Evolutionary conservation across 2,329 filamentous ascomycete genomes (phyloP), one percentile per base, ranked within the genome.

Genomic region (Plectosphaerella sp.): DNA sequence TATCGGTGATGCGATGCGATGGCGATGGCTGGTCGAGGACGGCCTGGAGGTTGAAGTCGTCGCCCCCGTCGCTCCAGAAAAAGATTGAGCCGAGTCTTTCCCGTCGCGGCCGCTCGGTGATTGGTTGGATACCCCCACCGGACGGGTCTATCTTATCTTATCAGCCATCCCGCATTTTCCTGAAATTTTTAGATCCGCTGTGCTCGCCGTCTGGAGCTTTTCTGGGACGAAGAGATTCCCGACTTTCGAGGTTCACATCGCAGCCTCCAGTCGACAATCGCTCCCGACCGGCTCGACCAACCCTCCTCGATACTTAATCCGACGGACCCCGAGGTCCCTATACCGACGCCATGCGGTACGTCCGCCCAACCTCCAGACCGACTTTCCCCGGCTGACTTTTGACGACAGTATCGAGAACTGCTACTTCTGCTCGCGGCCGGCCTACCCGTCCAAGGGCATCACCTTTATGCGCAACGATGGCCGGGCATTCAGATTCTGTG

Each of bases 401-500:
- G 11, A 39, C 16, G 16, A 36, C 18, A 73, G 71, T 64, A 73
- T 75, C 63, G 72, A 75, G 58, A 69, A 70, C 45, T 75, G 72
- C 61, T 74, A 70, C 59, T 75, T 74, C 54, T 75, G 72, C 66
- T 70, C 69, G 61, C 69, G 76, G 58, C 76, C 76, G 60, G 71
- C 75, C 51, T 80, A 78, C 62, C 77, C 77, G 45, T 76, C 73
- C 68, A 83, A 76, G 63, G 73, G 74, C 57, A 77, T 76, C 53
- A 75, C 70, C 33, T 71, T 71, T 52, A 66, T 68, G 54, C 64
- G 68, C 43, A 71, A 71, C 56, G 68, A 71, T 60, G 73, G 71
- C 56, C 72, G 76, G 64, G 64, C 72, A 45, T 84, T 84, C 62
- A 71, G 80, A 52, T 85, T 85, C 70, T 85, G 81, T 66, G 61